A percentile compares a stretch with the other conserved stretches of the same genome.
Conservation (phyloP, 208 protist species). For the Leishmania guyanensis region DNA sequence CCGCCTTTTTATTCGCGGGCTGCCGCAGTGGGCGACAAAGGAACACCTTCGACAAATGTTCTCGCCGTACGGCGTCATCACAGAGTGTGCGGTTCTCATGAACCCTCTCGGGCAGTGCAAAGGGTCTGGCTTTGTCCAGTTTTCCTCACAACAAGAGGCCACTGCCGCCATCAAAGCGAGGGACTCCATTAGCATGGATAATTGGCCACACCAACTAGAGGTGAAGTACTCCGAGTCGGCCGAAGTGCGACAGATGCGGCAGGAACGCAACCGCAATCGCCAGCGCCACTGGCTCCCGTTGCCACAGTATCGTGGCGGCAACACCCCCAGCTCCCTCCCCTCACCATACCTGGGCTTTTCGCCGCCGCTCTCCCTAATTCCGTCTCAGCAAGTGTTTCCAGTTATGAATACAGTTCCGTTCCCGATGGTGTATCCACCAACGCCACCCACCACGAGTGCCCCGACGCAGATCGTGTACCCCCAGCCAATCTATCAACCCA, state of each 20-base stretch:
- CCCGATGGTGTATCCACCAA: conserved; percentile 61
- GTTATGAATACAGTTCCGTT: conserved; percentile 50
- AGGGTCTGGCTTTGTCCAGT: conserved; percentile 90
- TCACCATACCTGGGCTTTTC: conserved; percentile 37
- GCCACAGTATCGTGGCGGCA: conserved; percentile 61
- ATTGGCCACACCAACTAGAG: conserved; percentile 71
- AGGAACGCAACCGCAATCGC: conserved; percentile 86
- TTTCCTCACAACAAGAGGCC: conserved; percentile 70
- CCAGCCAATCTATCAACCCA: conserved; percentile 32
- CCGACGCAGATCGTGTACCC: conserved; percentile 55
- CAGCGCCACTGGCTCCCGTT: conserved; percentile 74
- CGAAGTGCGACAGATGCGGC: conserved; percentile 83
- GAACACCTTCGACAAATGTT: conserved; percentile 81
- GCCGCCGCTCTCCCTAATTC: conserved; percentile 47
- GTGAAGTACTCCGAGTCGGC: conserved; percentile 87
- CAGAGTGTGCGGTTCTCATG: conserved; percentile 80
- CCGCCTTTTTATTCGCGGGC: conserved; percentile 84
- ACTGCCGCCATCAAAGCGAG: conserved; percentile 59
- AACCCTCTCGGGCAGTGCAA: conserved; percentile 92
- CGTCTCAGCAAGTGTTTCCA: conserved; percentile 53
- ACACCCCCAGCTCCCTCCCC: conserved; percentile 30
- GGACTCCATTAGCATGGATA: conserved; percentile 66
- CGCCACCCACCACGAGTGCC: conserved; percentile 22
- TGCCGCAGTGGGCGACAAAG: conserved; percentile 88
- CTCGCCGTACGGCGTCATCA: conserved; percentile 60